Evolutionary conservation across 192 early-diverging fungal genomes (phyloP).

Genomic region (Gonapodya prolifera): DNA sequence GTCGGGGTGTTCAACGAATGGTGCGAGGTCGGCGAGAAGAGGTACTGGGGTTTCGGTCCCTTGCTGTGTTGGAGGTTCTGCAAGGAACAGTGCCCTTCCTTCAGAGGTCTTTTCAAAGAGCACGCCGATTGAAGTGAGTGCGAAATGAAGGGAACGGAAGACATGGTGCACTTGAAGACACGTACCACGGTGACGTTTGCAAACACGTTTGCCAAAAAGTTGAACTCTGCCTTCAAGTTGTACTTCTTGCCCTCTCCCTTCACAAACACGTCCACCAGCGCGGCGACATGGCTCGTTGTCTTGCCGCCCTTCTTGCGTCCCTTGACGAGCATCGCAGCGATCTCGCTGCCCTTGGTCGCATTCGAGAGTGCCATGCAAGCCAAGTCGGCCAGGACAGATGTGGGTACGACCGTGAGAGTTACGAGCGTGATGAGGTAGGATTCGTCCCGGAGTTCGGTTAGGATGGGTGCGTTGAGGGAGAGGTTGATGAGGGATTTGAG

Average conservation of each 20-base stretch:
- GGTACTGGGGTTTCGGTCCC: too few species aligned
- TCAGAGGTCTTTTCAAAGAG: too few species aligned
- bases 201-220: constrained; percentile 87
- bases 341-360: constrained; percentile 56
- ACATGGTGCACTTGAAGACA: constrained; percentile 8
- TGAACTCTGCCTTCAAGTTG: constrained; percentile 66
- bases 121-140: too few species aligned
- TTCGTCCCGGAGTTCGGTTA: constrained; percentile 21
- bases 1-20: constrained; percentile 70
- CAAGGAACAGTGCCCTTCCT: too few species aligned
- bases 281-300: constrained; percentile 56
- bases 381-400: constrained; percentile 60
- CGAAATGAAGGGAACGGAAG: too few species aligned
- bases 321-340: constrained; percentile 42
- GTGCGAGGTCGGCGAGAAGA: constrained; percentile 71
- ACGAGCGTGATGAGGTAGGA: constrained; percentile 4
- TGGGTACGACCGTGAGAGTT: constrained; percentile 31
- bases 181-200: constrained; percentile 58
- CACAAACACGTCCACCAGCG: constrained; percentile 80
- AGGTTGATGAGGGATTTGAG: constrained; percentile 74
- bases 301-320: too few species aligned
- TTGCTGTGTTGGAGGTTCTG: too few species aligned
- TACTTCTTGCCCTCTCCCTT: constrained; percentile 63
- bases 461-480: constrained; percentile 38
- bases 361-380: constrained; percentile 88